These are phyloP conservation scores for Jamesozyma lodderae DNA, from an alignment of 805 yeast species.

Conservation along the genomic window DNA sequence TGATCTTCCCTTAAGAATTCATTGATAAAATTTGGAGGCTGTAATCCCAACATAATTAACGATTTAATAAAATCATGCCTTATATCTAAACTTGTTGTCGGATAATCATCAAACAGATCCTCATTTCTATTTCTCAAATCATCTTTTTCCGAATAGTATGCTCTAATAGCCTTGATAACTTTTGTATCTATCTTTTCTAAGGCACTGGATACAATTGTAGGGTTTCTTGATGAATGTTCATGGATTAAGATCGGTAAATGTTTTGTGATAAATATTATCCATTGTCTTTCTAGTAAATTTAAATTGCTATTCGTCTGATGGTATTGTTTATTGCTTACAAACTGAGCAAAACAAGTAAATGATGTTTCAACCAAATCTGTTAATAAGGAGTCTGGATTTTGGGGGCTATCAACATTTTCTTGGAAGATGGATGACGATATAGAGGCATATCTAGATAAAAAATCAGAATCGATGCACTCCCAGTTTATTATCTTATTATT, in stretches of 20 bases:
- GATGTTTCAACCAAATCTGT: conserved; percentile 30
- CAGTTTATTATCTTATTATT: conserved; percentile 32
- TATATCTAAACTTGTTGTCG: conserved; percentile 38
- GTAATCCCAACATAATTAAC: conserved; percentile 34
- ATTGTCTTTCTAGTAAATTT: conserved; percentile 31
- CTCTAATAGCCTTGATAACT: conserved; percentile 26
- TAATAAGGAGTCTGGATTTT: conserved; percentile 14
- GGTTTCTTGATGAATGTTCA: conserved; percentile 21
- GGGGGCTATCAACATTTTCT: conserved; percentile 19
- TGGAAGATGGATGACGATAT: conserved; percentile 31
- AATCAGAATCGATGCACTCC: conserved; percentile 26
- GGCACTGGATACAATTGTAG: conserved; percentile 21
- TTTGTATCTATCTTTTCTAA: conserved; percentile 25
- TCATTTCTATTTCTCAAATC: conserved; percentile 33
- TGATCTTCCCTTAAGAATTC: conserved; percentile 34
- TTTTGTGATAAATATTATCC: conserved; percentile 39
- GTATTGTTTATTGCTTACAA: conserved; percentile 36
- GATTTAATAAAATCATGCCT: conserved; percentile 44
- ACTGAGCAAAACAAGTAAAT: conserved; percentile 36
- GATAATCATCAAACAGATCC: conserved; percentile 44
- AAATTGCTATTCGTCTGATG: conserved; percentile 31
- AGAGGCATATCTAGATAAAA: conserved; percentile 23
- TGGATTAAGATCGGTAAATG: conserved; percentile 39
- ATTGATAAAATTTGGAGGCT: conserved; percentile 29
- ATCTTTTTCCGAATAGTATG: conserved; percentile 30